Conservation (phyloP, 495 filamentous ascomycete genomes). For the Bacidia gigantensis region DNA sequence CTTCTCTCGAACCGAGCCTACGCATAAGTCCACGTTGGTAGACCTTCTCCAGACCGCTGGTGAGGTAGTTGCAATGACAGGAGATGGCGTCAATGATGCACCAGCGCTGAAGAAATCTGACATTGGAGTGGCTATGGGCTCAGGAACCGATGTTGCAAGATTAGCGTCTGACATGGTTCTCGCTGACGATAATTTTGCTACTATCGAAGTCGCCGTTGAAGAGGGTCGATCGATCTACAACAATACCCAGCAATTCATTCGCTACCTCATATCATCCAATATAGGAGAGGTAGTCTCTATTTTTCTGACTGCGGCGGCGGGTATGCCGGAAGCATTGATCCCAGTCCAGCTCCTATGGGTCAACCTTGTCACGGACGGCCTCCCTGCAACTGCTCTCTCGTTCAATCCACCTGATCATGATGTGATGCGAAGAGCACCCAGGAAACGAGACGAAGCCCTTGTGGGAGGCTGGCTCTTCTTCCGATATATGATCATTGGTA, state of each 20-base stretch:
- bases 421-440: constrained; percentile 83
- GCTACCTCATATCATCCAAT: constrained; percentile 97
- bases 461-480: constrained; percentile 95
- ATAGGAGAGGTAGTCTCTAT: constrained; percentile 99
- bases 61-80: constrained; percentile 98
- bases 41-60: constrained; percentile 87
- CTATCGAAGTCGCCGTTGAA: constrained; percentile 89
- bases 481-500: constrained; percentile 92
- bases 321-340: constrained; percentile 96
- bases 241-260: constrained; percentile 99
- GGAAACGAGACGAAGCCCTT: constrained; percentile 82
- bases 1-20: constrained; percentile 94
- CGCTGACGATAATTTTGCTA: constrained; percentile 97
- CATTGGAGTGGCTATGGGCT: constrained; percentile 98
- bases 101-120: constrained; percentile 97
- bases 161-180: constrained; percentile 98
- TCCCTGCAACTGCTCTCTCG: constrained; percentile 89
- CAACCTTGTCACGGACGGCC: constrained; percentile 94
- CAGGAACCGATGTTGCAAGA: constrained; percentile 94
- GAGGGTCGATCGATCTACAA: constrained; percentile 98
- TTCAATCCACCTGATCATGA: constrained; percentile 98
- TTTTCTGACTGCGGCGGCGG: constrained; percentile 90
- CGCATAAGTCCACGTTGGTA: constrained; percentile 89
- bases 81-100: constrained; percentile 97
- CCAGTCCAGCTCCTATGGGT: constrained; percentile 98